Conservation (phyloP, 345 rosid species). For the Nasturtium officinale region DNA sequence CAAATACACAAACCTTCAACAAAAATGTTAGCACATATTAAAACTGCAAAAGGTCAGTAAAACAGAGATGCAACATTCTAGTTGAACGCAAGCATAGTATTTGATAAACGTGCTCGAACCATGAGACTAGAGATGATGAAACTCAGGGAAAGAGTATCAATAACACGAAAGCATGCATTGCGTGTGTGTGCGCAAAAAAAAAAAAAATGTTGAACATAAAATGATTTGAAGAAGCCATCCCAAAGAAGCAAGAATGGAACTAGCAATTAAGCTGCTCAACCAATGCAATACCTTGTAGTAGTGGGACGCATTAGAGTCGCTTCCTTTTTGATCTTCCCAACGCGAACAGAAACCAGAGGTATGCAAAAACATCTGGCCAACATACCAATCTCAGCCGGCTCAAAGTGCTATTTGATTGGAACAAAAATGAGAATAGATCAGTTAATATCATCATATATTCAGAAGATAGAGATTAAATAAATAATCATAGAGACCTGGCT, state of each 20-base stretch:
- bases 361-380: constrained; percentile 92
- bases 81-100: constrained; percentile 7
- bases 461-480: not conserved
- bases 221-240: no score
- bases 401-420: constrained; percentile 60
- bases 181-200: constrained; percentile 3
- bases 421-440: no score
- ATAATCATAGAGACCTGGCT: constrained; percentile 58
- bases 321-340: constrained; percentile 78
- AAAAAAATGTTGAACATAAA: no score
- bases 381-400: constrained; percentile 91
- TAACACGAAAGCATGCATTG: not conserved
- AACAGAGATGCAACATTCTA: not conserved
- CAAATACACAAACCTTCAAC: constrained; percentile 4
- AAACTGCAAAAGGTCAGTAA: constrained; percentile 31
- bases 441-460: no score
- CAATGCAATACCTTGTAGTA: constrained; percentile 58
- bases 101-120: not conserved
- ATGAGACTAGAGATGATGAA: constrained; percentile 13
- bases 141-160: not conserved
- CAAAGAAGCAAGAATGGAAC: not conserved
- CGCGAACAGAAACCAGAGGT: constrained; percentile 89
- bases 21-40: constrained; percentile 26
- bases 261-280: not conserved
- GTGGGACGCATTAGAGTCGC: constrained; percentile 71